These are phyloP conservation scores for Apiotrichum siamense DNA, from an alignment of 1,284 basidiomycete genomes.

Conservation along the genomic window DNA sequence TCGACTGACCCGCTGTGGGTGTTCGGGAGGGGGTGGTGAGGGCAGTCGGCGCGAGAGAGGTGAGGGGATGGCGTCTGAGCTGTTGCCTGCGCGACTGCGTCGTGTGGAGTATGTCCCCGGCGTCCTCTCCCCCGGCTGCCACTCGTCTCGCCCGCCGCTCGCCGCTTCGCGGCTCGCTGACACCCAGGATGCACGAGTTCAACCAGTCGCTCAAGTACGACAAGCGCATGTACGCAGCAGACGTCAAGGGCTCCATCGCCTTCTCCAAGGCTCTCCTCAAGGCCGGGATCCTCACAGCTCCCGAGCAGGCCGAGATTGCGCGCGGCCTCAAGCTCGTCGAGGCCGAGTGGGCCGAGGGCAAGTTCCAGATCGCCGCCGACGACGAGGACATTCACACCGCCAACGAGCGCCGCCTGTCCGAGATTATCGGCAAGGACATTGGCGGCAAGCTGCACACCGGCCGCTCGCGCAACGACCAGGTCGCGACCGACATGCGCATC, in stretches of 20 bases:
- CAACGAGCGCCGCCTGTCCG: constrained; percentile 88
- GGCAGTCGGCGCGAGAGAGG: not conserved
- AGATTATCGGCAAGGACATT: constrained; percentile 77
- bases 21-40: too few species aligned
- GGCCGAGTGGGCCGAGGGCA: constrained; percentile 74
- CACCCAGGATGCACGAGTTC: constrained; percentile 80
- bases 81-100: too few species aligned
- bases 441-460: constrained; percentile 95
- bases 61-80: not conserved
- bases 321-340: constrained; percentile 72
- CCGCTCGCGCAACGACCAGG: constrained; percentile 93
- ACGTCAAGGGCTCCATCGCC: constrained; percentile 90
- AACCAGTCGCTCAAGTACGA: constrained; percentile 95
- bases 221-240: constrained; percentile 83
- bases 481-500: constrained; percentile 93
- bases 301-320: constrained; percentile 69
- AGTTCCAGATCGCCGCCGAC: constrained; percentile 70
- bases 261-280: constrained; percentile 81
- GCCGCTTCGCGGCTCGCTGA: not conserved
- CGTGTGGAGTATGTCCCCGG: not conserved
- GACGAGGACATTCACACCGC: constrained; percentile 99
- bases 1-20: constrained; percentile 65
- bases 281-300: constrained; percentile 69
- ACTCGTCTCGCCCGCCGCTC: too few species aligned
- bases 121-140: not conserved